These are phyloP conservation scores for Peronospora tabacina DNA, from an alignment of 352 stramenopile genomes.

Conservation along the genomic window DNA sequence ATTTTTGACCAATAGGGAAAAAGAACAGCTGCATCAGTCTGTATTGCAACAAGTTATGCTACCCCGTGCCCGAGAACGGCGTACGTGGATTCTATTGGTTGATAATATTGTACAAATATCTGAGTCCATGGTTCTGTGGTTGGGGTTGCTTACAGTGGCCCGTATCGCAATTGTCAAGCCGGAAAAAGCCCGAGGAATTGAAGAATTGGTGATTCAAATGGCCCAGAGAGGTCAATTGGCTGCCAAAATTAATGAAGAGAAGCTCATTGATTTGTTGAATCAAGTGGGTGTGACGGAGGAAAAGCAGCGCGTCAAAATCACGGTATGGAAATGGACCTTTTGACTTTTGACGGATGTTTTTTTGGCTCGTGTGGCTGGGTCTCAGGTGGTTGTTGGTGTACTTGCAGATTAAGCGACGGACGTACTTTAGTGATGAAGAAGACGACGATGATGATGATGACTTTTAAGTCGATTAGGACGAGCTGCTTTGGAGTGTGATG, in stretches of 20 bases:
- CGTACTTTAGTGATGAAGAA: conserved; percentile 86
- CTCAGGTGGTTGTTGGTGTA: conserved; percentile 1
- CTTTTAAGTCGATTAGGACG: conserved; percentile 15
- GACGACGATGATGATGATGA: conserved; percentile 75
- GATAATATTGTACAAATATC: neutral
- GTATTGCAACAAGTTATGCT: conserved; percentile 73
- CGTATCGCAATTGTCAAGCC: conserved; percentile 87
- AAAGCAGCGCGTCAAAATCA: conserved; percentile 84
- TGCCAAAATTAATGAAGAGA: conserved; percentile 77
- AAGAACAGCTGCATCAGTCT: conserved; percentile 76
- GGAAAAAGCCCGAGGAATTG: conserved; percentile 76
- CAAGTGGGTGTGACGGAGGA: conserved; percentile 71
- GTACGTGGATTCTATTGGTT: conserved; percentile 34
- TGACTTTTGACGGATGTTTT: neutral
- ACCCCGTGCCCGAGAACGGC: conserved; percentile 65
- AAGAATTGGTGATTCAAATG: conserved; percentile 85
- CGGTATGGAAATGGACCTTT: conserved; percentile 32
- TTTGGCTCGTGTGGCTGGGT: neutral
- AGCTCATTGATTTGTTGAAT: conserved; percentile 79
- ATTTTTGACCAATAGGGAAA: conserved; percentile 29
- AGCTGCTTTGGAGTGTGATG: conserved; percentile 2
- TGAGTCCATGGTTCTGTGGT: neutral
- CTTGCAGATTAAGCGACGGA: conserved; percentile 76
- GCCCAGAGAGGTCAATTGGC: conserved; percentile 73
- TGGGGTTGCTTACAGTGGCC: conserved; percentile 35